Evolutionary conservation across 1,284 basidiomycete species (phyloP).

Genomic region (Puccinia triticina): DNA sequence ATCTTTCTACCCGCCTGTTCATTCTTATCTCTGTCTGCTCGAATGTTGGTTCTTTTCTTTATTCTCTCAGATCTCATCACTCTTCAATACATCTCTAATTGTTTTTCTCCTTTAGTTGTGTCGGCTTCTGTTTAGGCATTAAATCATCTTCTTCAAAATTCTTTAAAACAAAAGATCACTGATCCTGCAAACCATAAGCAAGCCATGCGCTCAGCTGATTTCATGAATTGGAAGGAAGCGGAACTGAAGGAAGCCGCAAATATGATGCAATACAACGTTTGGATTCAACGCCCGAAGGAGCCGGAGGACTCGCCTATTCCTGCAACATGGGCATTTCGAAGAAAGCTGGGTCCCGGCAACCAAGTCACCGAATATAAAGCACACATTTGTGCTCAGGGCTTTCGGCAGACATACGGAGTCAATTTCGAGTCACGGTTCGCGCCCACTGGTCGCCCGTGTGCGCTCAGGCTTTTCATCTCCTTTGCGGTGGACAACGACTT

Average conservation of each 20-base stretch:
- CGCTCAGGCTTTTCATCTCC: background rate
- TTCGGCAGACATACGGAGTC: too few species aligned
- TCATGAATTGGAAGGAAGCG: background rate
- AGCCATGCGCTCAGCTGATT: background rate
- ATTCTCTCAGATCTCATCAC: too few species aligned
- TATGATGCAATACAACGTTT: background rate
- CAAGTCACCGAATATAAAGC: background rate
- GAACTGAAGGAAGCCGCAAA: background rate
- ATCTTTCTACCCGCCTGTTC: too few species aligned
- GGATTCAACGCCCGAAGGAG: background rate
- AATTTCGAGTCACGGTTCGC: background rate
- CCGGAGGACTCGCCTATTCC: background rate
- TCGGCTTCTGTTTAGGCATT: too few species aligned
- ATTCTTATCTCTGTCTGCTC: too few species aligned
- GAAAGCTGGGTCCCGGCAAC: background rate
- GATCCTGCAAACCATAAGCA: background rate
- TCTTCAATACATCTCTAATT: too few species aligned
- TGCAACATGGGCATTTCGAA: background rate
- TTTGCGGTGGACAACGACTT: background rate
- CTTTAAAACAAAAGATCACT: too few species aligned
- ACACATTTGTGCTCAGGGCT: background rate
- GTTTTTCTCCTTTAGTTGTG: too few species aligned
- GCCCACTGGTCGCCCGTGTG: background rate
- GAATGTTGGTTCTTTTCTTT: too few species aligned
- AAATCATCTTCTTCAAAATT: too few species aligned